Base-by-base conservation (phyloP, 2,329 filamentous ascomycete genomes). In the Trichoderma asperellum region DNA sequence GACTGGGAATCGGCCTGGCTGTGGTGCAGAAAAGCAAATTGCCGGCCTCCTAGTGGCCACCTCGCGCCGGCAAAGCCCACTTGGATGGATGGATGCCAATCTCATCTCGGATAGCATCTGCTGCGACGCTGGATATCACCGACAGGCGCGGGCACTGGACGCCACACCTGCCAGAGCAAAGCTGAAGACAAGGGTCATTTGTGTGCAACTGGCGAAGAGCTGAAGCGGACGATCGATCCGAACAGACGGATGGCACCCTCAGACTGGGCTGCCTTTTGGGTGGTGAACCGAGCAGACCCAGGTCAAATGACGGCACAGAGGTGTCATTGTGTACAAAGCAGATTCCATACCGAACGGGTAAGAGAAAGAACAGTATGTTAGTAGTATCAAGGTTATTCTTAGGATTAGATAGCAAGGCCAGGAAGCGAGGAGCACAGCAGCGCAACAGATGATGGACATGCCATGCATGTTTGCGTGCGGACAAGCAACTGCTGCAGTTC, bases 111-210 rank as follows among this genome's bases (percentile, higher is more conserved):
- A 68, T 47, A 18, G 56, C 43, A 21, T 27, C 66, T 62, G 35
- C 37, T n/a, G 29, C 49, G 58, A 56, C 35, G 49, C 58, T 62
- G 64, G 55, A 18, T 18, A 21, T 29, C 24, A 47, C 34, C 66
- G 18, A 68, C 34, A 53, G 14, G 58, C 37, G 40, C 34, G 43
- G 61, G 40, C 34, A 59, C 27, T 53, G 55, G 61, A 69, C 68
- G 68, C 68, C 68, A 69, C 61, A 35, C 40, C 43, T 53, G 61
- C 47, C 32, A 43, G 68, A 43, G 53, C 61, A 32, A 27, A 69
- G 68, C 68, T 69, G 68, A 69, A 69, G 16, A 52, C 61, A 53
- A 49, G 66, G 66, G 66, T 53, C 57, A 14, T 32, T 8, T n/a
- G 37, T 29, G 58, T 49, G 43, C n/a, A 11, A 11, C n/a, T 21